Conservation (phyloP, 768 basidiomycete species). For the Melanogaster broomeanus region DNA sequence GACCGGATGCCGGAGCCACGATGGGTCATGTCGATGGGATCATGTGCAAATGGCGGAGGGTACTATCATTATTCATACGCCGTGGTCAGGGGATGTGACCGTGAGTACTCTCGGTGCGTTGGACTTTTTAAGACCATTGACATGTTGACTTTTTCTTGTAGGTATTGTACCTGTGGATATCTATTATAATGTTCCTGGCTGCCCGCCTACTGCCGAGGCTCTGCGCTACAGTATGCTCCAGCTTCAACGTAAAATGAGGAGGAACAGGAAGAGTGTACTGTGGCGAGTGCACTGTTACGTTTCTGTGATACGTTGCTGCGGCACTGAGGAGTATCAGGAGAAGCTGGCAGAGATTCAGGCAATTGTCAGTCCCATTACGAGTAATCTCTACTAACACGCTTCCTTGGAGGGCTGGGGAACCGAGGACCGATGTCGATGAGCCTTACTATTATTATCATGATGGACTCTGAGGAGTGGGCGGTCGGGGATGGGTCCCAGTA, state of each 20-base stretch:
- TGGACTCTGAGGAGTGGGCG: too few relatives aligned
- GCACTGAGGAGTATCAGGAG: too few relatives aligned
- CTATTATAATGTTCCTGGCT: conserved; percentile 96
- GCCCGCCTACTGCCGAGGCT: conserved; percentile 95
- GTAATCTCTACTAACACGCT: too few relatives aligned
- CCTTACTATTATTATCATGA: too few relatives aligned
- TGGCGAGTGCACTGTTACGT: conserved; percentile 65
- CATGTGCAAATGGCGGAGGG: conserved; percentile 97
- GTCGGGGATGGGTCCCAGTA: too few relatives aligned
- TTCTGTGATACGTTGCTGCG: background rate
- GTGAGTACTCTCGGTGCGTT: conserved; percentile 46
- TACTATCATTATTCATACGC: conserved; percentile 99
- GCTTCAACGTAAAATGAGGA: conserved; percentile 94
- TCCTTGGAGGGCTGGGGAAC: too few relatives aligned
- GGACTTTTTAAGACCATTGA: conserved; percentile 10
- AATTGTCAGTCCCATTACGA: too few relatives aligned
- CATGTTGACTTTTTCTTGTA: conserved; percentile 29
- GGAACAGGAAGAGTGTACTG: conserved; percentile 80
- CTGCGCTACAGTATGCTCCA: conserved; percentile 96
- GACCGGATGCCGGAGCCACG: conserved; percentile 99
- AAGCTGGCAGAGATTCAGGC: too few relatives aligned
- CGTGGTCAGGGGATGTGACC: conserved; percentile 98
- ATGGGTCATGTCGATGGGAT: conserved; percentile 99
- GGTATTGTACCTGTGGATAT: conserved; percentile 98
- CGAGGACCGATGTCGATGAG: too few relatives aligned